These are phyloP conservation scores for Xylariaceae sp. DNA, from an alignment of 2,329 filamentous ascomycete species.

Conservation along the genomic window DNA sequence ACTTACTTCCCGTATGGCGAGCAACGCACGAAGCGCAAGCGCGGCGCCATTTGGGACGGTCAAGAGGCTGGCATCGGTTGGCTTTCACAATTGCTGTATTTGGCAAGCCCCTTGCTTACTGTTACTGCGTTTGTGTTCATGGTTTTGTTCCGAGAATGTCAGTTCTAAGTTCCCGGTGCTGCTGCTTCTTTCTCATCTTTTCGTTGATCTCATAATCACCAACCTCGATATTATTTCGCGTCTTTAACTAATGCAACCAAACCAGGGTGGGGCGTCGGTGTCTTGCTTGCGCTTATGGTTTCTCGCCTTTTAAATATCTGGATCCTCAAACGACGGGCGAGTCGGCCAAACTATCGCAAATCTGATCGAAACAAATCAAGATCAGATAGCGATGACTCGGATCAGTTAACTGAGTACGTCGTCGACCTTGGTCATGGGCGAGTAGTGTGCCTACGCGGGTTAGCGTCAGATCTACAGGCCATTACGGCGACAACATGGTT, in stretches of 20 bases:
- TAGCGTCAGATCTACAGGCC: constrained; percentile 53
- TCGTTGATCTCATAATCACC: neutral
- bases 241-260: constrained; percentile 7
- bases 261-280: constrained; percentile 46
- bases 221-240: neutral
- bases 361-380: constrained; percentile 3
- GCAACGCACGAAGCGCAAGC: constrained; percentile 26
- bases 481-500: constrained; percentile 57
- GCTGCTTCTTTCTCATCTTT: neutral
- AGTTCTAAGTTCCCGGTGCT: constrained; percentile 24
- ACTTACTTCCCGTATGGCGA: constrained; percentile 26
- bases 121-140: constrained; percentile 41
- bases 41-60: constrained; percentile 31
- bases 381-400: constrained; percentile 19
- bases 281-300: constrained; percentile 47
- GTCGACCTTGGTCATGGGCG: constrained; percentile 50
- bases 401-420: constrained; percentile 43
- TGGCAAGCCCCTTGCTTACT: constrained; percentile 46
- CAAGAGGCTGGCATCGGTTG: constrained; percentile 40
- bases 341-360: constrained; percentile 9
- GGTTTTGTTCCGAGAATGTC: constrained; percentile 45
- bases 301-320: constrained; percentile 54
- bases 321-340: constrained; percentile 50
- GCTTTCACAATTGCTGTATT: constrained; percentile 47
- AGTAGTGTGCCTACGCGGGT: constrained; percentile 50